Base-by-base conservation (phyloP, 116 monocot genomes). In the Dioscorea cayenensis region DNA sequence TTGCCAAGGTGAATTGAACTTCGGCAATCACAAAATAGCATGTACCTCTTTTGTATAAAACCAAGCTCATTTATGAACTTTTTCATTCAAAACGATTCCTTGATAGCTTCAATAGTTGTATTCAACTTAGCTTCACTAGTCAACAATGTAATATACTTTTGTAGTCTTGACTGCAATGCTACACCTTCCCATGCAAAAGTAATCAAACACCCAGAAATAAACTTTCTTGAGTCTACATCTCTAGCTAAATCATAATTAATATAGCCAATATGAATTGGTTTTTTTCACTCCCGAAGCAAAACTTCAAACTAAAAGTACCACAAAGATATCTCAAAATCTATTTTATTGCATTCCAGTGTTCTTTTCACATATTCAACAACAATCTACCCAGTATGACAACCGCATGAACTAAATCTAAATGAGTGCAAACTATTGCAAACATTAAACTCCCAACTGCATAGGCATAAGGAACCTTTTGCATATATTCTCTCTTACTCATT, bases 401-500 rank as follows among this genome's bases (percentile, higher is more conserved):
- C 0, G 10, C 68, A 68, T 68, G 49, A 20, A 43, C 32, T 32
- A 32, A 1, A 43, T 49, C 19, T 11, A 43, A 49, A 0, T 2
- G 4, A 7, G 3, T 68, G 23, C 48, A 68, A 21, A 68, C 18
- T 49, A 68, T 32, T 32, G 68, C 48, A 68, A 49, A 50, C 20
- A 49, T 68, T 21, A 68, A 68, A 21, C n/a, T 49, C 20, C 48
- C 49, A 10, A 68, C 6, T 1, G 7, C 49, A 3, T 50, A 68
- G 21, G 2, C 68, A 68, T 68, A 68, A 22, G 49, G 49, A 43
- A 68, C 49, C 13, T 68, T 68, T 49, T 68, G n/a, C n/a, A 51
- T 68, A 17, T 68, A 43, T 49, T 68, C 20, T 4, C 49, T 68
- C 2, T 68, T 49, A 32, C 17, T 68, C 32, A 68, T 21, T 48